Base-by-base conservation (phyloP, 257 asterid genomes). In the Solanum pennellii region DNA sequence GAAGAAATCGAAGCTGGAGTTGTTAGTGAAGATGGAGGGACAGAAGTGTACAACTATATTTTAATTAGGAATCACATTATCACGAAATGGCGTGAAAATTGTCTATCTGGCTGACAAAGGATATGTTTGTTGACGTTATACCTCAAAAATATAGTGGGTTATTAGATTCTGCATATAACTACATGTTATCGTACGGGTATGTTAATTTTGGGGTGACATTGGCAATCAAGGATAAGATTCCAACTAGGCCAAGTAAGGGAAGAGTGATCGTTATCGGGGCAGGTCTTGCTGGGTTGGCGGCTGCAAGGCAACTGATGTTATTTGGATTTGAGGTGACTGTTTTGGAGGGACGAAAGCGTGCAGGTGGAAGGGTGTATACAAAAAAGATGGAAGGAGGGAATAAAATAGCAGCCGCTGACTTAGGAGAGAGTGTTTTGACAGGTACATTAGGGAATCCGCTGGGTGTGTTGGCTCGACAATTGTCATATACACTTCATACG, bases 341-440 rank as follows among this genome's bases (percentile, higher is more conserved):
- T 83, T 89, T 97, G 89, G 99, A 97, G 91, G 99, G 98, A 72
- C 91, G 97, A 89, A 92, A 92, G 85, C 97, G 99, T 65, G 94
- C 97, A 6, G 97, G 99, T 62, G 99, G 99, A 88, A 92, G 98
- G 90, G 99, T 95, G 65, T 93, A 93, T 88, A 94, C 98, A 0
- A 93, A 90, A 91, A 95, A 92, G 84, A 82, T 97, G 92, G 95
- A 90, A 87, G 93, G 94, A 72, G 91, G 88, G 13, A 92, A 89
- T 86, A 92, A 72, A 87, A 75, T 85, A 89, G 99, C n/a, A 52
- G 0, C 1, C 7, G n/a, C 11, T 18, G 62, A 52, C 4, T 18
- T 52, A 18, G 62, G n/a, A 98, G 13, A 96, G 88, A 95, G 99
- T 90, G 98, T 95, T 86, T 90, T 97, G 90, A 95, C n/a, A 52